phyloP scores from a whole-genome alignment of 176 grass and related monocot species.

The Thalia dealbata region DNA sequence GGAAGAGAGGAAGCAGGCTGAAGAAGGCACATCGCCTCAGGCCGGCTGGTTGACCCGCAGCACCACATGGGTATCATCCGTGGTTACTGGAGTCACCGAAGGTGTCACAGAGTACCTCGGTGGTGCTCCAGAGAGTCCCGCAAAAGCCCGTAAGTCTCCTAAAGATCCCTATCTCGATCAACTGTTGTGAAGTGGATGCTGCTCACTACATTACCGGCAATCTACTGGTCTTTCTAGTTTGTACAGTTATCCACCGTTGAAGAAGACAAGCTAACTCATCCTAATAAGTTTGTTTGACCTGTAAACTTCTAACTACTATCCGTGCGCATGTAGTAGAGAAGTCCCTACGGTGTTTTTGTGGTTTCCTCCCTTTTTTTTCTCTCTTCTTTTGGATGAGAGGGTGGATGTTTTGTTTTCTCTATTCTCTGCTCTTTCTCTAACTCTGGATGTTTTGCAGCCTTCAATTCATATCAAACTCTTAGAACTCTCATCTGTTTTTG shows the following conservation, averaged over 20 bases:
- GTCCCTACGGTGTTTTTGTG: no score
- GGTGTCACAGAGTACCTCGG: not conserved
- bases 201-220: not conserved
- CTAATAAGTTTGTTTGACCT: no score
- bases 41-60: conserved; percentile 12
- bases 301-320: no score
- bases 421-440: no score
- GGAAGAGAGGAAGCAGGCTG: conserved; percentile 14
- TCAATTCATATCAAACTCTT: no score
- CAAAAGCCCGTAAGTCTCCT: not conserved
- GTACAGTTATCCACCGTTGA: not conserved
- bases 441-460: no score
- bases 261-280: not conserved
- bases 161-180: conserved; percentile 15
- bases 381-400: no score
- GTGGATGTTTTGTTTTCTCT: no score
- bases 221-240: not conserved
- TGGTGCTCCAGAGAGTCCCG: not conserved
- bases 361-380: no score
- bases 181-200: not conserved
- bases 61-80: not conserved
- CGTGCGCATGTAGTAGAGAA: no score
- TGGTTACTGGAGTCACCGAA: conserved; percentile 14
- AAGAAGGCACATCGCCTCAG: conserved; percentile 2
- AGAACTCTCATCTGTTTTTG: no score